Evolutionary conservation across 352 stramenopile genomes (phyloP), one percentile per base, ranked within the genome.

Genomic region (Phytopythium cucurbitacearum): DNA sequence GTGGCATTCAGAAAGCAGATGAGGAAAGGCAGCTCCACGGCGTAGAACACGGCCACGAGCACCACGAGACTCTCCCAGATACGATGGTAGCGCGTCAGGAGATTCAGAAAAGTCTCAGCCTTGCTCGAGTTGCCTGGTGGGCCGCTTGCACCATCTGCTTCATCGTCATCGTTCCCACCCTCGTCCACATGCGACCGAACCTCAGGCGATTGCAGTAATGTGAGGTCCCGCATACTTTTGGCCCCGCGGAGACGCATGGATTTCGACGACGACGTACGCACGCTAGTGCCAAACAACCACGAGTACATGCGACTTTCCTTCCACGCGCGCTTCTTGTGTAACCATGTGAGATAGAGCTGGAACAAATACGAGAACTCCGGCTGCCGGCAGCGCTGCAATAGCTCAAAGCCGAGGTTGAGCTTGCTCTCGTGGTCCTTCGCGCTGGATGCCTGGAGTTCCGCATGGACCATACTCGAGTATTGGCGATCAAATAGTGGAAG

Each of bases 341-440:
- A 51, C 68, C 70, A 85, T 32, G 60, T 56, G 5, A 77, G 50
- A 47, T 89, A 89, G 15, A 71, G 15, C 3, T 59, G 55, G 16
- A 80, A 89, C 15, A 89, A 42, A 5, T 67, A 81, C 3, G 73
- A 79, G 34, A 85, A 81, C 51, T 88, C 72, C 2, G 77, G 69
- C 33, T 80, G 73, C 8, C 67, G 70, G 7, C 66, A 83, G 10
- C 73, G 73, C 38, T 79, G 68, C 1, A 85, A 46, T 2, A 87
- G 42, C 43, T 85, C 74, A 40, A 83, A 83, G 0, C 69, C 73
- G 3, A 88, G 56, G 16, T 80, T 76, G 1, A 86, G 52, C 33
- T 86, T 84, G 48, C 59, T 86, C 6, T 74, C 74, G 4, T 62
- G 69, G 40, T 87, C 73, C 46, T 80, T 83, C 3, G 70, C 65